A percentile compares a stretch with the other conserved stretches of the same genome.
These are phyloP conservation scores for Aspergillus versicolor DNA, from an alignment of 2,329 filamentous ascomycete genomes.

Conservation along the genomic window DNA sequence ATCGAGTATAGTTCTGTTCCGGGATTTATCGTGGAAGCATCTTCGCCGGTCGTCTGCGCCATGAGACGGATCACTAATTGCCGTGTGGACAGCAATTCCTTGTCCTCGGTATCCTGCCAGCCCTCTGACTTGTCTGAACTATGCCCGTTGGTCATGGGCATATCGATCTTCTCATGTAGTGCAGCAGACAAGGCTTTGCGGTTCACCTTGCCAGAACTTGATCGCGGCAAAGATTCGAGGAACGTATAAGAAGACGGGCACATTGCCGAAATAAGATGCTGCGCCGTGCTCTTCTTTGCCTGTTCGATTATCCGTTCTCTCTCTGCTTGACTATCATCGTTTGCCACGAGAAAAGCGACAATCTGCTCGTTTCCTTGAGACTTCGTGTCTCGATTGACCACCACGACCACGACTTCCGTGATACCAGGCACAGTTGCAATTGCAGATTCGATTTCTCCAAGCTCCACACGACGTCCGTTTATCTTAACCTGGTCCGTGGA, in stretches of 20 bases:
- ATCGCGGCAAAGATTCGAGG: constrained; percentile 22
- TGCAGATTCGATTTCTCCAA: constrained; percentile 68
- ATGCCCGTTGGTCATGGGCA: neutral
- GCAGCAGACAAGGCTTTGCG: constrained; percentile 21
- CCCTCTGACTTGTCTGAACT: neutral
- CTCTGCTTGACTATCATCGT: constrained; percentile 6
- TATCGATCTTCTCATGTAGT: constrained; percentile 5
- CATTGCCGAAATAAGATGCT: constrained; percentile 24
- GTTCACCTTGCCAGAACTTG: constrained; percentile 29
- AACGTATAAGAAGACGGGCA: constrained; percentile 26
- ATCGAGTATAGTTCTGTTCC: constrained; percentile 22
- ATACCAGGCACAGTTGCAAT: constrained; percentile 21
- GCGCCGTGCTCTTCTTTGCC: constrained; percentile 13
- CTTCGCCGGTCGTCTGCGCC: constrained; percentile 16
- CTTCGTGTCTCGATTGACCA: constrained; percentile 18
- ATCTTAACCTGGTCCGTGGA: constrained; percentile 80
- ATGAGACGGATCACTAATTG: constrained; percentile 19
- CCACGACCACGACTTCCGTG: constrained; percentile 25
- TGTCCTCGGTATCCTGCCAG: constrained; percentile 7
- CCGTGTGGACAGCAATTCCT: constrained; percentile 6
- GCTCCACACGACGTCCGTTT: constrained; percentile 76
- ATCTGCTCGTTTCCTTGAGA: constrained; percentile 25
- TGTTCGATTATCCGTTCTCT: constrained; percentile 16
- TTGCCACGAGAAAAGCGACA: constrained; percentile 25
- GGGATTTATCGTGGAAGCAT: constrained; percentile 15